These are phyloP conservation scores for Brassica rapa DNA, from an alignment of 345 rosid genomes.

Conservation along the genomic window DNA sequence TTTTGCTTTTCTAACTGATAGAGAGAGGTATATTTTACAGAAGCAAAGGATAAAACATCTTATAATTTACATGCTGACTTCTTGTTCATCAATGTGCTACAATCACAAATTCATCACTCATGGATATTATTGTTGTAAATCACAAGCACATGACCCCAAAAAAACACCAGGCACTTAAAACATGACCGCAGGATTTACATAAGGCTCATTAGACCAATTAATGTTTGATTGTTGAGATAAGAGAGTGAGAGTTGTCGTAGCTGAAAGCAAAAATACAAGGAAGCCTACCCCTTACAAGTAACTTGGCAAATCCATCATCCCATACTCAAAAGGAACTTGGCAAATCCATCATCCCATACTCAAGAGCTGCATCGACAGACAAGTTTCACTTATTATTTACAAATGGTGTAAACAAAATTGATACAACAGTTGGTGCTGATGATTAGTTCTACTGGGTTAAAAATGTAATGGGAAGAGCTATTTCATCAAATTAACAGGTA, in stretches of 20 bases:
- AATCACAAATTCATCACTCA: slow-evolving; percentile 10
- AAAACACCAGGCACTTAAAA: neutral
- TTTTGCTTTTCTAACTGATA: too few relatives aligned
- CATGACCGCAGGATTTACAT: neutral
- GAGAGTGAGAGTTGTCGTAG: neutral
- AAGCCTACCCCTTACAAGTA: slow-evolving; percentile 30
- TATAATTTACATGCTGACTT: slow-evolving; percentile 11
- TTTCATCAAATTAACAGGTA: neutral
- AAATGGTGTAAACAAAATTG: neutral
- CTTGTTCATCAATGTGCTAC: slow-evolving; percentile 9
- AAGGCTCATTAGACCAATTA: neutral
- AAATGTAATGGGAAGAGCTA: neutral
- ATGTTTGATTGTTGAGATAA: neutral
- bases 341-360: slow-evolving; percentile 39
- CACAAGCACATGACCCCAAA: neutral
- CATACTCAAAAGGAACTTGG: slow-evolving; percentile 18
- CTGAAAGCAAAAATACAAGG: neutral
- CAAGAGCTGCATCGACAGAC: slow-evolving; percentile 35
- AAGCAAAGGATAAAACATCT: neutral
- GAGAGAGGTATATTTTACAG: neutral
- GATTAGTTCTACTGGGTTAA: neutral
- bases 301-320: slow-evolving; percentile 40
- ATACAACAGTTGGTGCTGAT: neutral
- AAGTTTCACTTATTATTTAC: slow-evolving; percentile 1
- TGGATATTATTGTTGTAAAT: neutral